Evolutionary conservation across 345 rosid genomes (phyloP).

Genomic region (Moricandia arvensis): DNA sequence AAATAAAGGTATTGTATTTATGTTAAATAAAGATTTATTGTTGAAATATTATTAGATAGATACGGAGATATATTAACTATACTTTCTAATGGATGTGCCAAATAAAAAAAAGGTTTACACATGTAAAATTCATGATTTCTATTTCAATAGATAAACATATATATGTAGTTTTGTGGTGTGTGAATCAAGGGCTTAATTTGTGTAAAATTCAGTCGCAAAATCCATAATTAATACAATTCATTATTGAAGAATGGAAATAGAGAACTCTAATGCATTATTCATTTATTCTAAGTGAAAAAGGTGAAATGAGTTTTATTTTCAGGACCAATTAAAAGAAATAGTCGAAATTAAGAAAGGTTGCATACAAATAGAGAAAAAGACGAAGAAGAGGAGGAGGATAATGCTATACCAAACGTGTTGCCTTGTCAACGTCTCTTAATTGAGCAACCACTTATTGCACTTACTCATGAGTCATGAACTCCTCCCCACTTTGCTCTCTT

Average conservation of each 20-base stretch:
- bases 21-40: too few relatives aligned
- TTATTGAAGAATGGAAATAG: not conserved
- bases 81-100: too few relatives aligned
- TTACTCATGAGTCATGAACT: too few relatives aligned
- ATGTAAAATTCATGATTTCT: too few relatives aligned
- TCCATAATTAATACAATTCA: not conserved
- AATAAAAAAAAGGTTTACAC: too few relatives aligned
- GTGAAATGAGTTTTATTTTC: not conserved
- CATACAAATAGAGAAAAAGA: conserved; percentile 6
- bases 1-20: too few relatives aligned
- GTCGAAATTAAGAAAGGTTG: not conserved
- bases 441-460: conserved; percentile 19
- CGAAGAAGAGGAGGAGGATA: not conserved
- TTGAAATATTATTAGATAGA: too few relatives aligned
- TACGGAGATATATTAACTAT: too few relatives aligned
- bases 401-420: conserved; percentile 32
- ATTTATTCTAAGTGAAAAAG: not conserved
- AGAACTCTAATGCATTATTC: not conserved
- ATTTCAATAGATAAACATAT: too few relatives aligned
- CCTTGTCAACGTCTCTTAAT: conserved; percentile 33
- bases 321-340: not conserved
- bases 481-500: not conserved
- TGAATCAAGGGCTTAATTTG: not conserved
- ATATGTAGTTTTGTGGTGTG: not conserved
- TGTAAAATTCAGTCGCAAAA: not conserved